These are phyloP conservation scores for Theobroma cacao DNA, from an alignment of 345 rosid species.

Conservation along the genomic window DNA sequence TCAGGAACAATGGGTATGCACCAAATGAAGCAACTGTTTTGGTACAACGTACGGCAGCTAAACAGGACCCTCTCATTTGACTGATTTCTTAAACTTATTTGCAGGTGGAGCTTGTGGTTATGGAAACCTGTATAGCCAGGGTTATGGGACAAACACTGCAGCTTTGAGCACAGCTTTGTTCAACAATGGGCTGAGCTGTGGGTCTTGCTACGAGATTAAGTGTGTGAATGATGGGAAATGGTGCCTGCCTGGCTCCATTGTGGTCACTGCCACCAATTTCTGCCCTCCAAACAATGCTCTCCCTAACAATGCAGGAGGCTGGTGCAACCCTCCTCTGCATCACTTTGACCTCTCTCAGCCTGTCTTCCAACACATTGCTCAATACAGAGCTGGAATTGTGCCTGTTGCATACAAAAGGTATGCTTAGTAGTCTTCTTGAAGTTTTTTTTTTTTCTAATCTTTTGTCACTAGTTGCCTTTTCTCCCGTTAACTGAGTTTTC, in stretches of 20 bases:
- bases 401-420: constrained; percentile 75
- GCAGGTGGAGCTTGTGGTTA: constrained; percentile 87
- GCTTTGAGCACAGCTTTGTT: constrained; percentile 79
- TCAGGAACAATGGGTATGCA: constrained; percentile 57
- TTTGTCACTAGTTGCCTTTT: neutral
- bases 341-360: constrained; percentile 86
- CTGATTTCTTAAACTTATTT: neutral
- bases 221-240: constrained; percentile 57
- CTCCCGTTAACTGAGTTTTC: neutral
- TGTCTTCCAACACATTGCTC: constrained; percentile 80
- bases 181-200: constrained; percentile 72
- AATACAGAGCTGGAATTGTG: constrained; percentile 73
- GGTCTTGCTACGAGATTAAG: constrained; percentile 74
- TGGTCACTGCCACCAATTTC: constrained; percentile 78
- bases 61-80: neutral
- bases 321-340: constrained; percentile 86
- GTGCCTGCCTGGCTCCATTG: constrained; percentile 71
- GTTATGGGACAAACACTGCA: constrained; percentile 78
- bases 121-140: constrained; percentile 78
- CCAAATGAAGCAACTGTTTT: neutral
- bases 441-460: neutral
- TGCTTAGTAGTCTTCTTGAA: neutral
- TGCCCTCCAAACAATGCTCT: constrained; percentile 81
- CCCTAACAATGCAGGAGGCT: constrained; percentile 74
- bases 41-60: too few species aligned